These are phyloP conservation scores for Cylindricascospora bacillispora DNA, from an alignment of 1,139 yeast genomes.

Conservation along the genomic window DNA sequence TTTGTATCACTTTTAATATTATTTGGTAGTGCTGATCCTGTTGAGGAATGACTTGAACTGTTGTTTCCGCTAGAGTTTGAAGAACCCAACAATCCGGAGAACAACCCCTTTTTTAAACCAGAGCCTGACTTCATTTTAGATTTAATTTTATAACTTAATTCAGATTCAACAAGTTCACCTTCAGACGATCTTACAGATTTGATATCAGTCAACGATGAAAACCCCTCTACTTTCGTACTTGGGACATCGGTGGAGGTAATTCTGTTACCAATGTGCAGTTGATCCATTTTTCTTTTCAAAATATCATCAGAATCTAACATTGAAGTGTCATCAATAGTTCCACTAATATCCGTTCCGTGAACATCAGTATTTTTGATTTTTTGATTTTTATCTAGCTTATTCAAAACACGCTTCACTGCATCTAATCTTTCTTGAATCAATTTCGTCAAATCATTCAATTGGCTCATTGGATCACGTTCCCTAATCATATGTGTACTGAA, in stretches of 20 bases:
- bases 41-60: conserved; percentile 2
- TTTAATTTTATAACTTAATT: conserved; percentile 10
- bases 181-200: conserved; percentile 1
- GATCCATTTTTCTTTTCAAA: conserved; percentile 12
- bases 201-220: conserved; percentile 2
- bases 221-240: conserved; percentile 3
- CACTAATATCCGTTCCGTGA: conserved; percentile 14
- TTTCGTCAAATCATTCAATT: conserved; percentile 9
- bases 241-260: conserved; percentile 6
- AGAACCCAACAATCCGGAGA: conserved; percentile 9
- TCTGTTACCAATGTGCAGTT: conserved; percentile 12
- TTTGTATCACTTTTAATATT: not conserved
- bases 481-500: conserved; percentile 16
- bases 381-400: conserved; percentile 10
- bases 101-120: conserved; percentile 10
- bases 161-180: conserved; percentile 7
- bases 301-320: conserved; percentile 13
- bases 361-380: conserved; percentile 11
- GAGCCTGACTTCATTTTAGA: conserved; percentile 6
- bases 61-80: conserved; percentile 3
- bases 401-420: conserved; percentile 11
- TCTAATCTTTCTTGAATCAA: conserved; percentile 12
- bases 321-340: conserved; percentile 10
- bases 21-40: not conserved
- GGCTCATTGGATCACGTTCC: conserved; percentile 11